These are phyloP conservation scores for Colletotrichum lini DNA, from an alignment of 2,329 filamentous ascomycete species.

Conservation along the genomic window DNA sequence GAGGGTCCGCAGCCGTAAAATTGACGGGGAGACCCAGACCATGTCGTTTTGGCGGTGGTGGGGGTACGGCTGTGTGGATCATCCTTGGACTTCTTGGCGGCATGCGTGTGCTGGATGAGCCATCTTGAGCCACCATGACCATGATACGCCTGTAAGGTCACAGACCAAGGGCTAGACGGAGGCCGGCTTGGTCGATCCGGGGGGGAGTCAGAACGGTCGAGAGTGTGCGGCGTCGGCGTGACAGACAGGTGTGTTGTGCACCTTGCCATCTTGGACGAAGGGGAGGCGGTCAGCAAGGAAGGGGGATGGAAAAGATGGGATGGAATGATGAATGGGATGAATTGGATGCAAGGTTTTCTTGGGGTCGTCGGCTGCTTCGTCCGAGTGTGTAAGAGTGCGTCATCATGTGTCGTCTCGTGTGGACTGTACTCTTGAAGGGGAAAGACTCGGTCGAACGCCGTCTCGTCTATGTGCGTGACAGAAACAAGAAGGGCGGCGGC, in stretches of 20 bases:
- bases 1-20: constrained; percentile 23
- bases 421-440: neutral
- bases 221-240: neutral
- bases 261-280: constrained; percentile 25
- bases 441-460: neutral
- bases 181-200: neutral
- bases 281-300: constrained; percentile 32
- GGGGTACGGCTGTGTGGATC: constrained; percentile 37
- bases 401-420: constrained; percentile 2
- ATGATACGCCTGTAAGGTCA: constrained; percentile 13
- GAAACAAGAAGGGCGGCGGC: neutral
- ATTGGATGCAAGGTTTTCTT: neutral
- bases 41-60: constrained; percentile 15
- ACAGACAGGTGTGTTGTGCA: neutral
- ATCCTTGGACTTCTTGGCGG: constrained; percentile 12
- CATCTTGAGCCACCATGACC: constrained; percentile 31
- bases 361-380: neutral
- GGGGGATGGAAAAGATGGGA: constrained; percentile 20
- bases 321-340: neutral
- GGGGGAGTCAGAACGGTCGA: constrained; percentile 17
- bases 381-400: neutral
- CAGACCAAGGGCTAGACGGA: neutral
- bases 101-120: constrained; percentile 13
- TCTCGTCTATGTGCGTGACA: neutral
- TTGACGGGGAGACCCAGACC: constrained; percentile 24